These are phyloP conservation scores for Rhododendron griersonianum DNA, from an alignment of 148 eudicot genomes.

Conservation along the genomic window DNA sequence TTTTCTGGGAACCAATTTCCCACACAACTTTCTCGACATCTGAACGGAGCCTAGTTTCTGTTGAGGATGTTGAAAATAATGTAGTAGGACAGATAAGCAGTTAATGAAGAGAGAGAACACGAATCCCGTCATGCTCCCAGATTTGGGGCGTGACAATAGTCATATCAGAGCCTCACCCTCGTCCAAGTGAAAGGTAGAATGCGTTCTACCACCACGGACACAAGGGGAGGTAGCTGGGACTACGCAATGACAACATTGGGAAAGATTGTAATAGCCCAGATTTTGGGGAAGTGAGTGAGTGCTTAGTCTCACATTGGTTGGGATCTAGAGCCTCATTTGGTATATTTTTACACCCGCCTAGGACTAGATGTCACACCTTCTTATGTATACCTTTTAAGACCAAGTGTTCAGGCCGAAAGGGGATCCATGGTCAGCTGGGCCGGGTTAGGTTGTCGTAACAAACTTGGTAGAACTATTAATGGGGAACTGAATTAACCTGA, in stretches of 20 bases:
- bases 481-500: not conserved
- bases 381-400: too few relatives aligned
- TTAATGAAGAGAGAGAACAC: not conserved
- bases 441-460: not conserved
- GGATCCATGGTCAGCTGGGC: not conserved
- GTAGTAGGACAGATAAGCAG: not conserved
- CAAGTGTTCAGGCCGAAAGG: not conserved
- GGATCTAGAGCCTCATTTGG: too few relatives aligned
- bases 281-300: too few relatives aligned
- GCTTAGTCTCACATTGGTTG: too few relatives aligned
- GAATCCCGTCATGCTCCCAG: not conserved
- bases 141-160: not conserved
- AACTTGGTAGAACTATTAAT: slow-evolving; percentile 1
- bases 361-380: not conserved
- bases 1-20: too few relatives aligned
- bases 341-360: not conserved
- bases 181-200: not conserved
- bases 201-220: not conserved
- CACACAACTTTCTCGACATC: too few relatives aligned
- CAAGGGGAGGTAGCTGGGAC: not conserved
- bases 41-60: too few relatives aligned
- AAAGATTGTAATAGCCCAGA: not conserved
- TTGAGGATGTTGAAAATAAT: not conserved
- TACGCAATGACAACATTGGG: not conserved
- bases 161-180: too few relatives aligned